These are phyloP conservation scores for Kodamaea derodonti DNA, from an alignment of 1,139 yeast genomes.

Conservation along the genomic window DNA sequence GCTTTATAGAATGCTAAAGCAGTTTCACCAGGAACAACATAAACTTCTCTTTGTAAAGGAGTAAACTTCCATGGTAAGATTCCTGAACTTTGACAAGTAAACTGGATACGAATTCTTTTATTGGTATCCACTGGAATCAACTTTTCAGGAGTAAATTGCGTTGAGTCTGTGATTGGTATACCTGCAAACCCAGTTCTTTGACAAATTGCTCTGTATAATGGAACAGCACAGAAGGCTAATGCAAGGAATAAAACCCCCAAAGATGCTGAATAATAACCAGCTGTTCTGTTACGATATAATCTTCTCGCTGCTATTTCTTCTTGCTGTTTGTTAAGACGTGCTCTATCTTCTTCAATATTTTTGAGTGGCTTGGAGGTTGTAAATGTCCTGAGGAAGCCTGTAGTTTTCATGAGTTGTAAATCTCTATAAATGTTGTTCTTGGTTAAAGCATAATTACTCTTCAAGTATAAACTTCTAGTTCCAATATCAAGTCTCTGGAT, in stretches of 20 bases:
- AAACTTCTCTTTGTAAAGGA: conserved; percentile 93
- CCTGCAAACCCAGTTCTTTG: conserved; percentile 97
- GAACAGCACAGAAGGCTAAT: conserved; percentile 86
- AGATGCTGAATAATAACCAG: conserved; percentile 70
- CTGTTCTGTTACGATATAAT: conserved; percentile 41
- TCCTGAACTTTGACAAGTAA: conserved; percentile 90
- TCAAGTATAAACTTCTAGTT: no score
- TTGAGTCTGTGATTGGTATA: conserved; percentile 80
- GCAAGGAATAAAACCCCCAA: conserved; percentile 73
- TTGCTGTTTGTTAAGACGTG: conserved; percentile 10
- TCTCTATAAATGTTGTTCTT: no score
- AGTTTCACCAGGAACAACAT: conserved; percentile 95
- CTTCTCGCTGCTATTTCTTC: conserved; percentile 28
- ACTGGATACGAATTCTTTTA: conserved; percentile 73
- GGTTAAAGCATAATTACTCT: no score
- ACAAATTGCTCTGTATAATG: conserved; percentile 87
- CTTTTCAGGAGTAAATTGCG: conserved; percentile 81
- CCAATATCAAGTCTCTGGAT: no score
- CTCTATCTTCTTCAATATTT: conserved; percentile 8
- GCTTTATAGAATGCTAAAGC: conserved; percentile 96
- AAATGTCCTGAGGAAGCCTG: no score
- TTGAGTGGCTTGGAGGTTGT: no score
- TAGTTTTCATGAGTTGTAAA: no score
- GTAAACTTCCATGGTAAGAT: conserved; percentile 93
- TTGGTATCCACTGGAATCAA: conserved; percentile 85